Conservation (phyloP, 2,329 filamentous ascomycete genomes). For the Talaromyces pinophilus region DNA sequence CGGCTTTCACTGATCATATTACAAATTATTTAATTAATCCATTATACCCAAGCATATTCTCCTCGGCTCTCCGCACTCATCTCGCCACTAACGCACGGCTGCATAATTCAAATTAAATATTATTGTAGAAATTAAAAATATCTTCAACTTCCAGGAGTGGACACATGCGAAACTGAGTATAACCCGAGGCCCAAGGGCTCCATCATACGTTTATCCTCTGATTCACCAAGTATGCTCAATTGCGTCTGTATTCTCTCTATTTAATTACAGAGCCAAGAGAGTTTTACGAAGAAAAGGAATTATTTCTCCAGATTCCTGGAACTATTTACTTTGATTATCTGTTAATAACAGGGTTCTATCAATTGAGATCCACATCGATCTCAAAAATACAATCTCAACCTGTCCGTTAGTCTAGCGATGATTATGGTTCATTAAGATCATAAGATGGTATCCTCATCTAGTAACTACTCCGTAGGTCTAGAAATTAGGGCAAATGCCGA, state of each 20-base stretch:
- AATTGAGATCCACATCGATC: neutral
- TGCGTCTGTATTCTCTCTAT: neutral
- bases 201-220: neutral
- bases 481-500: neutral
- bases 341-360: neutral
- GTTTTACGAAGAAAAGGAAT: neutral
- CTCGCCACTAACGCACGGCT: neutral
- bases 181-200: neutral
- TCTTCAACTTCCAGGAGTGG: neutral
- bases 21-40: constrained; percentile 1
- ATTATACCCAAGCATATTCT: neutral
- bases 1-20: neutral
- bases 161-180: neutral
- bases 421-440: neutral
- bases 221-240: neutral
- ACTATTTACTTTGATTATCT: neutral
- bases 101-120: neutral
- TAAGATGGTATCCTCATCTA: neutral
- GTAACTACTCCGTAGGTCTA: neutral
- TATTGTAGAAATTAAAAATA: neutral
- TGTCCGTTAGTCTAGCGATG: neutral
- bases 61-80: neutral
- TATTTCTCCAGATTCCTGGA: neutral
- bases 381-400: neutral
- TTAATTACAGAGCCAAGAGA: neutral